Conservation (phyloP, 768 basidiomycete genomes). For the Sarcomyxa edulis region DNA sequence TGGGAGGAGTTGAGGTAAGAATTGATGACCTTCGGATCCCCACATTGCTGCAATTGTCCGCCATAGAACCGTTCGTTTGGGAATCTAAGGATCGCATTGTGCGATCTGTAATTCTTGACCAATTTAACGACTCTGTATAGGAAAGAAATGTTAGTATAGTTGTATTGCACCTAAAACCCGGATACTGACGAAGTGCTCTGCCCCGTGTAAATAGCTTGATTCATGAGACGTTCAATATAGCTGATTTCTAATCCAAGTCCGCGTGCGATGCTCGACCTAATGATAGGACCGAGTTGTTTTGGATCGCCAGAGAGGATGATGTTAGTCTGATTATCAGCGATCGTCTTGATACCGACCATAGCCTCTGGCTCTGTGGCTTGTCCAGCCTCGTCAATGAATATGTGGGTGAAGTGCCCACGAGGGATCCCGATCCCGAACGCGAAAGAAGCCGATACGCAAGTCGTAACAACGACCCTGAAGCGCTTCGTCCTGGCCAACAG, state of each 20-base stretch:
- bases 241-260: slow-evolving; percentile 53
- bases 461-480: slow-evolving; percentile 56
- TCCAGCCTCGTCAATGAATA: slow-evolving; percentile 70
- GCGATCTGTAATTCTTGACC: slow-evolving; percentile 62
- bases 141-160: neutral
- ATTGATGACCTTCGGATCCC: slow-evolving; percentile 32
- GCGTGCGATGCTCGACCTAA: slow-evolving; percentile 51
- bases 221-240: slow-evolving; percentile 59
- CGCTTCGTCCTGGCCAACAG: slow-evolving; percentile 27
- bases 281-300: slow-evolving; percentile 67
- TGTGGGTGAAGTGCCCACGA: slow-evolving; percentile 59
- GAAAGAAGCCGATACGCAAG: slow-evolving; percentile 59
- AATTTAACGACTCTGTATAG: slow-evolving; percentile 53
- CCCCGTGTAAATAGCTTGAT: slow-evolving; percentile 34
- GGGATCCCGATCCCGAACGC: slow-evolving; percentile 50
- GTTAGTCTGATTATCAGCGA: slow-evolving; percentile 48
- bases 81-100: slow-evolving; percentile 52
- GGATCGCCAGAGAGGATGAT: slow-evolving; percentile 66
- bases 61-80: slow-evolving; percentile 59
- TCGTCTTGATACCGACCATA: slow-evolving; percentile 55
- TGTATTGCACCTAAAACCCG: no score
- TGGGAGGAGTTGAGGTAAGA: slow-evolving; percentile 31
- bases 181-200: slow-evolving; percentile 14
- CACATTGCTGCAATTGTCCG: slow-evolving; percentile 45
- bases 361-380: slow-evolving; percentile 69